Percentiles rank a stretch among this genome's conserved stretches.
These are phyloP conservation scores for Streptanthus diversifolius DNA, from an alignment of 345 rosid species.

Conservation along the genomic window DNA sequence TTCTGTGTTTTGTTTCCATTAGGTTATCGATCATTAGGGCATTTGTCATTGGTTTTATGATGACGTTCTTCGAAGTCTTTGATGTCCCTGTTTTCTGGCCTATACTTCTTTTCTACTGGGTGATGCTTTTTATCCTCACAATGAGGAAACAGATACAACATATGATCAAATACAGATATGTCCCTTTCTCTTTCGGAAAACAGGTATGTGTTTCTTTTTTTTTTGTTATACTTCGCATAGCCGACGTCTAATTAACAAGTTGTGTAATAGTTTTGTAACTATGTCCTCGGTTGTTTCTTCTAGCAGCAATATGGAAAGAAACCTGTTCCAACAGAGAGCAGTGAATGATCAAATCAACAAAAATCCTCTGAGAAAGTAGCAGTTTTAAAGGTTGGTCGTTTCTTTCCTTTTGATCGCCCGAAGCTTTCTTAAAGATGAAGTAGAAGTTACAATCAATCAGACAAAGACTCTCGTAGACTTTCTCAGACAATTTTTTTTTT, in stretches of 20 bases:
- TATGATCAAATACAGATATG: slow-evolving; percentile 91
- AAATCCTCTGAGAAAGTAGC: not conserved
- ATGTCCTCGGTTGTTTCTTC: slow-evolving; percentile 2
- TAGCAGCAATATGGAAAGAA: slow-evolving; percentile 60
- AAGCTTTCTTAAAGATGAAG: slow-evolving; percentile 26
- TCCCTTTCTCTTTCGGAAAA: slow-evolving; percentile 90
- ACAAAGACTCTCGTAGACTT: slow-evolving; percentile 12
- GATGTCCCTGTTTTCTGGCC: slow-evolving; percentile 99
- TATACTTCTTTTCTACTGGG: slow-evolving; percentile 90
- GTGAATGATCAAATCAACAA: slow-evolving; percentile 17
- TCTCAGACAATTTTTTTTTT: slow-evolving; percentile 9
- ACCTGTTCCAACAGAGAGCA: slow-evolving; percentile 48
- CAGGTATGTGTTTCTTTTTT: slow-evolving; percentile 40
- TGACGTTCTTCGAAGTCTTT: slow-evolving; percentile 75
- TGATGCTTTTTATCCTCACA: slow-evolving; percentile 67
- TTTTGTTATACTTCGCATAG: not conserved
- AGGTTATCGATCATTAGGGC: slow-evolving; percentile 80
- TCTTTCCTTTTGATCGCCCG: slow-evolving; percentile 20
- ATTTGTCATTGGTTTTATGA: slow-evolving; percentile 60
- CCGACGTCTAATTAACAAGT: not conserved
- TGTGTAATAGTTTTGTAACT: slow-evolving; percentile 7
- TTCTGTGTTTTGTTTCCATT: not conserved
- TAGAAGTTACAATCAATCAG: slow-evolving; percentile 6
- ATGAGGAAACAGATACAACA: slow-evolving; percentile 89
- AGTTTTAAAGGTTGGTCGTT: slow-evolving; percentile 20